Conservation (phyloP, 768 basidiomycete genomes). For the Russula virescens region DNA sequence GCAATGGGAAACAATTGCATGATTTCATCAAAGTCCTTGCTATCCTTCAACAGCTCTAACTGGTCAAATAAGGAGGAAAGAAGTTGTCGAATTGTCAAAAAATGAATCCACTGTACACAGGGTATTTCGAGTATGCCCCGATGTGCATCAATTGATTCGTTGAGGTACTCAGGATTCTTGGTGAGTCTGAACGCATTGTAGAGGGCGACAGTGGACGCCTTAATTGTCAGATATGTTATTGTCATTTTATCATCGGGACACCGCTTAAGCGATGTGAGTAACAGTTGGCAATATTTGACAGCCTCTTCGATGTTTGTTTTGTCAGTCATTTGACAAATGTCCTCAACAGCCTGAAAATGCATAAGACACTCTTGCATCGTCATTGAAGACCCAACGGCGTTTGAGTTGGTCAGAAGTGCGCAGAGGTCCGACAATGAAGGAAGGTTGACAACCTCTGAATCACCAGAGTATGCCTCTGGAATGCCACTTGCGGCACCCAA, state of each 20-base stretch:
- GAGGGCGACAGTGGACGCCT: too few species aligned
- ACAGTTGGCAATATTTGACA: background rate
- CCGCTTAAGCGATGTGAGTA: background rate
- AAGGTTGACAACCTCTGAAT: background rate
- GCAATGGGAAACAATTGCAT: background rate
- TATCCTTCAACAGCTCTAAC: background rate
- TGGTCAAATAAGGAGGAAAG: background rate
- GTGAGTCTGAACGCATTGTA: background rate
- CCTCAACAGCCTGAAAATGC: background rate
- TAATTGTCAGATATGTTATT: background rate
- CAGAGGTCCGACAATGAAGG: background rate
- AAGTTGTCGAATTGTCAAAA: background rate
- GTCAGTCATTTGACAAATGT: background rate
- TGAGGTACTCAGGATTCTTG: background rate
- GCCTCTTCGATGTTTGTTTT: background rate
- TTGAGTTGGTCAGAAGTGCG: background rate
- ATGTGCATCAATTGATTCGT: background rate
- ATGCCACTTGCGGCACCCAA: background rate
- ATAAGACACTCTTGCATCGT: background rate
- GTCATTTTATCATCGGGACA: background rate
- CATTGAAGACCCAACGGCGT: background rate
- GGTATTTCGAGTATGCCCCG: background rate
- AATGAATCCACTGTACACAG: background rate
- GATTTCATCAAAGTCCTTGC: background rate
- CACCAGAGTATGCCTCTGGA: background rate